Base-by-base conservation (phyloP, 202 grass and related monocot genomes). In the Tripidium arundinaceum region DNA sequence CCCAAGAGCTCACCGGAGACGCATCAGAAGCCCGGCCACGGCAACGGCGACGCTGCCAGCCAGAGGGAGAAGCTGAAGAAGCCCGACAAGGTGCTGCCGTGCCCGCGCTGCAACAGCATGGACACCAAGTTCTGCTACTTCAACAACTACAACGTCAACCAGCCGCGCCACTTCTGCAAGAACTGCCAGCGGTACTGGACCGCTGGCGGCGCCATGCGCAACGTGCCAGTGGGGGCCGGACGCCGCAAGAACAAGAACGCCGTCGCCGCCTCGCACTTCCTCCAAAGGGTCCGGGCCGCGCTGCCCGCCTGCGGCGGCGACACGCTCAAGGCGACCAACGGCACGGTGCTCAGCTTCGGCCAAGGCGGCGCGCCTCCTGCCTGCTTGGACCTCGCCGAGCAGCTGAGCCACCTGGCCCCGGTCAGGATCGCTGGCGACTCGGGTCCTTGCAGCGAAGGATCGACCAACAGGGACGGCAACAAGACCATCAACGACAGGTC, bases 41-140 rank as follows among this genome's bases (percentile, higher is more conserved):
- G 8, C 64, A 27, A 1, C 65, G 65, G 24, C 33, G 87, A 81
- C 3, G 60, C 73, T 38, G 75, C 70, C 29, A 65, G 2, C 36
- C 12, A 45, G 29, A 65, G 61, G 66, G 76, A 68, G 72, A 87
- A 77, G 69, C 59, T 75, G 33, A 86, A 78, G 81, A 92, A 87
- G 84, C 90, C 90, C 0, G 90, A 89, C 80, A 86, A 92, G 67
- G 83, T 89, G 36, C 83, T 92, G 16, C 77, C 90, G 2, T 92
- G 90, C 42, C 90, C 90, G 0, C 71, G 90, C 27, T 92, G 90
- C 86, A 87, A 60, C 58, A 92, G 90, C 77, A 72, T 81, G 82
- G 89, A 97, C 91, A 97, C 94, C 79, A 97, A 97, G 79, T 97
- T 97, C 85, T 97, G 94, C 81, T 97, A 97, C 84, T 97, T 93